These are phyloP conservation scores for Penicillium sp. DNA, from an alignment of 2,329 filamentous ascomycete species.

Conservation along the genomic window DNA sequence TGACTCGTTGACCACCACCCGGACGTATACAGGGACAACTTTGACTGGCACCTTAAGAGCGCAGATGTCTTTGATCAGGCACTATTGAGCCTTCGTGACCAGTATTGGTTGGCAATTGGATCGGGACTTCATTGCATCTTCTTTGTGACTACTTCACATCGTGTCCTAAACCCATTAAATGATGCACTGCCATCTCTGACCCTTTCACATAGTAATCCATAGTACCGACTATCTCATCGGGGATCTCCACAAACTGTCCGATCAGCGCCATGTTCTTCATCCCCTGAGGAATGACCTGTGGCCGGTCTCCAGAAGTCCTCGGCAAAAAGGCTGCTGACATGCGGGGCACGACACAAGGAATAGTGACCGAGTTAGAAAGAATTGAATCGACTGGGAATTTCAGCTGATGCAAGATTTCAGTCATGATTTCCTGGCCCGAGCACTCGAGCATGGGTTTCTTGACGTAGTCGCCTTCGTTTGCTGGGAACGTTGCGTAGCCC, in stretches of 20 bases:
- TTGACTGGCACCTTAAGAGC: too few relatives aligned
- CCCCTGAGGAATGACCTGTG: slow-evolving; percentile 38
- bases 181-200: slow-evolving; percentile 39
- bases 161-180: slow-evolving; percentile 25
- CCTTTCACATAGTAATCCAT: slow-evolving; percentile 40
- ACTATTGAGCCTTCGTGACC: too few relatives aligned
- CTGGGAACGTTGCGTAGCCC: slow-evolving; percentile 44
- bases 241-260: slow-evolving; percentile 29
- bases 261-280: slow-evolving; percentile 41
- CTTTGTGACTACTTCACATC: slow-evolving; percentile 1
- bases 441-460: slow-evolving; percentile 44
- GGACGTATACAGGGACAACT: too few relatives aligned
- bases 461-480: slow-evolving; percentile 35
- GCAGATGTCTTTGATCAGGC: too few relatives aligned
- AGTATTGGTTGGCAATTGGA: not conserved
- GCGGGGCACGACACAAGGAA: slow-evolving; percentile 44
- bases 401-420: slow-evolving; percentile 41
- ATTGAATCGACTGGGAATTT: slow-evolving; percentile 33
- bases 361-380: slow-evolving; percentile 28
- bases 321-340: slow-evolving; percentile 40
- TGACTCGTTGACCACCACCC: too few relatives aligned
- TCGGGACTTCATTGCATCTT: too few relatives aligned
- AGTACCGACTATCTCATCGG: slow-evolving; percentile 39
- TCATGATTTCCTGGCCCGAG: slow-evolving; percentile 41
- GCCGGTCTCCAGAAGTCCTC: slow-evolving; percentile 37